A percentile compares a stretch with the other conserved stretches of the same genome.
phyloP scores from a whole-genome alignment of 2,329 filamentous ascomycete genomes.

The Fusarium udum region DNA sequence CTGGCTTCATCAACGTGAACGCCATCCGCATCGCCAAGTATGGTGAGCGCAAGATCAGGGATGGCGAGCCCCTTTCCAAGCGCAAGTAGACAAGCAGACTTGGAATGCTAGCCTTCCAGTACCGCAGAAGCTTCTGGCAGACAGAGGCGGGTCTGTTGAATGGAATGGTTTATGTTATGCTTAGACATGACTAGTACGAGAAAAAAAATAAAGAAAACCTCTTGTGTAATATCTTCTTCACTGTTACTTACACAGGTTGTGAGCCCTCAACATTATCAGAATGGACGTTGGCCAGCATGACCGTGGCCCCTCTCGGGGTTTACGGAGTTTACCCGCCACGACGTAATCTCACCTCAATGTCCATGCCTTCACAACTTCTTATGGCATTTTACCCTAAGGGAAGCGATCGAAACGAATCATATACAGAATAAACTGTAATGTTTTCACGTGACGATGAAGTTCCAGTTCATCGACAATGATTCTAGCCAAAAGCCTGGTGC shows the following conservation, averaged over 20 bases:
- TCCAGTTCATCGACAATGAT: constrained; percentile 33
- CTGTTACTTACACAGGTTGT: not conserved
- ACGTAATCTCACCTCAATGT: constrained; percentile 13
- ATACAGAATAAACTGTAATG: not conserved
- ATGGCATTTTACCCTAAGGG: not conserved
- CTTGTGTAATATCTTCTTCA: not conserved
- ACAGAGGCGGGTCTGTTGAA: not conserved
- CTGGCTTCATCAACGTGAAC: not conserved
- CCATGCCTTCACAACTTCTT: not conserved
- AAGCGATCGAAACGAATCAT: not conserved
- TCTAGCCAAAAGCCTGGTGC: not conserved
- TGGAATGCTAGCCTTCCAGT: not conserved
- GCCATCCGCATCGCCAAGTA: not conserved
- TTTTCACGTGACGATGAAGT: constrained; percentile 21
- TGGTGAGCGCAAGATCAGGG: not conserved
- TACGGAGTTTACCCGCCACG: constrained; percentile 23
- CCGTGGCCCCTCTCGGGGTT: constrained; percentile 16
- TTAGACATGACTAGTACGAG: not conserved
- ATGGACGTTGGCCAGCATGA: not conserved
- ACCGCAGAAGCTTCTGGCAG: not conserved
- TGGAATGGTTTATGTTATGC: not conserved
- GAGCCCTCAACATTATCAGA: not conserved
- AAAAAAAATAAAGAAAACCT: not conserved
- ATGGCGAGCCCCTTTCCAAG: not conserved
- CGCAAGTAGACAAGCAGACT: not conserved